Base-by-base conservation (phyloP, 2,329 filamentous ascomycete species). In the Colletotrichum musae region DNA sequence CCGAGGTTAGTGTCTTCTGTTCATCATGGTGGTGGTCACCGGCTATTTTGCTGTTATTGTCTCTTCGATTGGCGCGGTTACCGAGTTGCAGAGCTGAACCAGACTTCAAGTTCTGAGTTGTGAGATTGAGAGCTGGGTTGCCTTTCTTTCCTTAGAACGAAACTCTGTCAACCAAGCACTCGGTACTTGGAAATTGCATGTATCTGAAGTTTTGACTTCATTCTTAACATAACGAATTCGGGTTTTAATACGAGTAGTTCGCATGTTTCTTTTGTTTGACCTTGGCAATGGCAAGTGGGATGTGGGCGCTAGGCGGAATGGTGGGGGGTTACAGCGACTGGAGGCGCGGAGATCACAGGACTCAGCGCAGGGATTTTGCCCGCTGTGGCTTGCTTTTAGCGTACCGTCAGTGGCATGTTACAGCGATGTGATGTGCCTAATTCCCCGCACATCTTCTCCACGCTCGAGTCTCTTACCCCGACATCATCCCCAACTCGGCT, bases 401-500 rank as follows among this genome's bases (percentile, higher is more conserved):
- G 21, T n/a, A 2, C 51, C 43, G 28, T 26, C 56, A 58, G 43
- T 50, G 52, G 61, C 52, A 41, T 51, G 61, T 58, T 18, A 21
- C 36, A 41, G 32, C 10, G 32, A 36, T 43, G 45, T 64, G 61
- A 64, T 28, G 47, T 24, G 28, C 60, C 28, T 57, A 13, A 32
- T 18, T 59, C 62, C 56, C 62, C 62, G 56, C 62, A 65, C 45
- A 50, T 24, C 48, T 59, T 65, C 56, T 56, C 62, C 62, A 59
- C 62, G 56, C 56, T 50, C 26, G 24, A 58, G 45, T 28, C 32
- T 18, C 24, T 26, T 60, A 60, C 58, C 58, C 58, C 58, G n/a
- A 52, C 32, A 36, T 47, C 54, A 51, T 45, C 32, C 28, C 58
- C 43, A 24, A 32, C 24, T 32, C 18, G 43, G 58, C 45, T 52